Evolutionary conservation across 2,329 filamentous ascomycete species (phyloP), one percentile per base, ranked within the genome.

Genomic region (Hymenoscyphus repandus): DNA sequence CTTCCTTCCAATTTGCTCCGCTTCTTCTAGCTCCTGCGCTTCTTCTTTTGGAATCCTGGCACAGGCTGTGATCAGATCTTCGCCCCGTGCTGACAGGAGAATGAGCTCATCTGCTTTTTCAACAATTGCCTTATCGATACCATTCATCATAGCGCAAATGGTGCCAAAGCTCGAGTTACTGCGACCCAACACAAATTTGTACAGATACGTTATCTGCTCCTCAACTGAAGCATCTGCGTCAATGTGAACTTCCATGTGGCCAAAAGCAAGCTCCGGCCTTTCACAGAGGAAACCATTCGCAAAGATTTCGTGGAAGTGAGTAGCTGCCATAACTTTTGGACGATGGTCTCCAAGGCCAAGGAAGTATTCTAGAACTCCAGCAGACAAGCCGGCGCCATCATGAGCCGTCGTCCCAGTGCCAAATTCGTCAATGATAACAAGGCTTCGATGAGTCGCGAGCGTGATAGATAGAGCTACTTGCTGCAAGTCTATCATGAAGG

Each of bases 341-440:
- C 72, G 67, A 20, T 74, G 60, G 1, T 53, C 37, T 0, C 69
- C 73, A 13, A 77, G 68, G 2, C 65, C 67, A 10, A 78, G 67
- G 44, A 85, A 80, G 60, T 84, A 74, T 38, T 76, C 69, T 13
- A 86, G 68, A 6, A 84, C 68, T 2, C 80, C 80, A 20, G 77
- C 71, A 39, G 83, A 68, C 12, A 86, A 66, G 0, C 80, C 82
- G 1, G 77, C 75, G 6, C 81, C 82, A 60, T 83, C 79, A 50
- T 76, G 70, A 7, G 71, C 65, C 45, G 76, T 77, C 0, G 82
- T 85, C 2, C 82, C 82, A 63, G 84, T 85, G 1, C 82, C 82
- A 61, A 99, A 97, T 63, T 99, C 93, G 61, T 99, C 93, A 40
- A 97, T 82, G n/a, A 99, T 74, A 1, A 99, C 67, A 5, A 99